phyloP scores from a whole-genome alignment of 768 basidiomycete genomes.

The Amanita thiersii region DNA sequence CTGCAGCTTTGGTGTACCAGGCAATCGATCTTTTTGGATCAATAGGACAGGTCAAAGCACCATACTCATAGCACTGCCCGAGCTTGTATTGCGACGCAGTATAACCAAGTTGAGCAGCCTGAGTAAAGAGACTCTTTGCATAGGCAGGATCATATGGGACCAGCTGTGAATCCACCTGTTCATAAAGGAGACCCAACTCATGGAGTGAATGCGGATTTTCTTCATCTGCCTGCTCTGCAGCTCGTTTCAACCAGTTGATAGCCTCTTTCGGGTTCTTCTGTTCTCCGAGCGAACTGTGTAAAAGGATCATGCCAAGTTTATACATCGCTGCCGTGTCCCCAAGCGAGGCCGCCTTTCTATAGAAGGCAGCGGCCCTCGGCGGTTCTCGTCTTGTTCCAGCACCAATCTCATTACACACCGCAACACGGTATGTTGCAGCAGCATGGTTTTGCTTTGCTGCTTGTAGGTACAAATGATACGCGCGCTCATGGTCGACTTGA shows the following conservation, averaged over 20 bases:
- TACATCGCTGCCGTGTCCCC: conserved; percentile 99
- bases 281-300: conserved; percentile 79
- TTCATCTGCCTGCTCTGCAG: conserved; percentile 95
- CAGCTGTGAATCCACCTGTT: conserved; percentile 54
- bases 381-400: conserved; percentile 90
- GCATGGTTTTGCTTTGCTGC: conserved; percentile 97
- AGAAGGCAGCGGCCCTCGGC: conserved; percentile 86
- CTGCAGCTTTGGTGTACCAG: conserved; percentile 98
- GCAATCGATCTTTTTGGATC: conserved; percentile 93
- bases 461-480: conserved; percentile 95
- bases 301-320: conserved; percentile 97
- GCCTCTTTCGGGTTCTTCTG: conserved; percentile 85
- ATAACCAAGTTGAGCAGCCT: conserved; percentile 90
- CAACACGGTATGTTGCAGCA: conserved; percentile 91
- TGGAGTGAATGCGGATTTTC: conserved; percentile 97
- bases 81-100: conserved; percentile 93
- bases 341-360: conserved; percentile 91
- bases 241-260: conserved; percentile 88
- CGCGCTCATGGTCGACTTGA: conserved; percentile 94
- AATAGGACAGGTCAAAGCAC: conserved; percentile 77
- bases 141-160: conserved; percentile 77
- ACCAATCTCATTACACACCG: conserved; percentile 98
- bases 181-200: conserved; percentile 86
- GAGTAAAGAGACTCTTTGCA: conserved; percentile 80
- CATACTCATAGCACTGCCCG: conserved; percentile 93